Evolutionary conservation across 148 eudicot genomes (phyloP).

Genomic region (Camellia japonica): DNA sequence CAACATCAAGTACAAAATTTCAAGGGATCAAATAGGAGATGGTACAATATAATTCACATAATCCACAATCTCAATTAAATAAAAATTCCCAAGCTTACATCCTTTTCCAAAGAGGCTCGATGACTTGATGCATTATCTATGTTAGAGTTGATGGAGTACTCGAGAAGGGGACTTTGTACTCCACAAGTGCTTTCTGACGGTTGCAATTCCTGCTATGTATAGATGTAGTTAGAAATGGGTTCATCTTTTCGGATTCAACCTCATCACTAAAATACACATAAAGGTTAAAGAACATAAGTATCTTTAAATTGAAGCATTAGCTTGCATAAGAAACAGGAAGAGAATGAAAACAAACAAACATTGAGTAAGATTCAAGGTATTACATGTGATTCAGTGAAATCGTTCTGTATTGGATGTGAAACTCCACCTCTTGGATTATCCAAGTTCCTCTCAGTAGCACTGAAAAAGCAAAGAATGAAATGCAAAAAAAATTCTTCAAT

Average conservation of each 20-base stretch:
- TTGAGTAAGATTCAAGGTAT: conserved; percentile 23
- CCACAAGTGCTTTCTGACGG: conserved; percentile 32
- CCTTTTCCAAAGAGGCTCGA: conserved; percentile 78
- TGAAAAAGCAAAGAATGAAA: conserved; percentile 29
- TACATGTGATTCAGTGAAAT: conserved; percentile 44
- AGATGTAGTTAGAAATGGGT: not conserved
- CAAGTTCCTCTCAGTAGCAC: conserved; percentile 71
- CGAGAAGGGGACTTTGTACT: conserved; percentile 41
- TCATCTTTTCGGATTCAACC: not conserved
- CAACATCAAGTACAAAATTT: not conserved
- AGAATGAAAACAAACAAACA: not conserved
- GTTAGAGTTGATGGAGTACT: conserved; percentile 33
- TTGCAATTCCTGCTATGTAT: too few species aligned
- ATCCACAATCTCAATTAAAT: not conserved
- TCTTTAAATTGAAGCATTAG: not conserved
- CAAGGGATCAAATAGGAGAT: not conserved
- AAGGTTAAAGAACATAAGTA: not conserved
- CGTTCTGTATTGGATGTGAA: conserved; percentile 29
- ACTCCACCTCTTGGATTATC: conserved; percentile 38
- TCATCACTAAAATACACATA: not conserved
- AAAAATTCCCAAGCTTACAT: conserved; percentile 48
- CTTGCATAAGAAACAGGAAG: conserved; percentile 4
- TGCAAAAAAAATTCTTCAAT: not conserved
- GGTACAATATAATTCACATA: not conserved
- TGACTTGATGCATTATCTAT: conserved; percentile 46